Percentiles rank a stretch among this genome's conserved stretches.
Conservation (phyloP, 2,329 filamentous ascomycete species). For the Clonostachys rosea region DNA sequence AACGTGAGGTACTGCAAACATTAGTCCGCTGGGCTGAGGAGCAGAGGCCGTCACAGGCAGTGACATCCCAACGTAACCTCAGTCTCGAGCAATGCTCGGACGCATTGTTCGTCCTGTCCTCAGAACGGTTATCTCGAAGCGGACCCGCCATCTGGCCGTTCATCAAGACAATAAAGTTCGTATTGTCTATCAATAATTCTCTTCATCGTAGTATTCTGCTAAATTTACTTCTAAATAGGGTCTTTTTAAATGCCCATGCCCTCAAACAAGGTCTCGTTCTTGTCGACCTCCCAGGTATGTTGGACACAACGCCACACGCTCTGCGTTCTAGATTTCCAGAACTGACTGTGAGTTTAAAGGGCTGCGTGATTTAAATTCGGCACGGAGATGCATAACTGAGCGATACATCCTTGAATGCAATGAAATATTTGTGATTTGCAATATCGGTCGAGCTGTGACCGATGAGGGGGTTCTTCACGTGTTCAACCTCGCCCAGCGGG, state of each 20-base stretch:
- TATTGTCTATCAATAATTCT: not conserved
- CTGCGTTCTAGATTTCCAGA: not conserved
- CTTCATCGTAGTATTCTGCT: not conserved
- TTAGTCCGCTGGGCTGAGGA: conserved; percentile 15
- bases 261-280: conserved; percentile 41
- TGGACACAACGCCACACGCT: too few relatives aligned
- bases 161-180: conserved; percentile 35
- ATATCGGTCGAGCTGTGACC: conserved; percentile 32
- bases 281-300: conserved; percentile 40
- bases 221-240: conserved; percentile 15
- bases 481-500: conserved; percentile 30
- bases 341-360: conserved; percentile 17
- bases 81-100: conserved; percentile 22
- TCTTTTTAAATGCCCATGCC: conserved; percentile 36
- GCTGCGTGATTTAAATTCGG: conserved; percentile 39
- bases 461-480: conserved; percentile 32
- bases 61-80: not conserved
- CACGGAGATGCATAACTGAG: conserved; percentile 35
- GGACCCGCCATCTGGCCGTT: conserved; percentile 33
- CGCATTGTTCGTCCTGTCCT: conserved; percentile 26
- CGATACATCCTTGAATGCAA: conserved; percentile 36
- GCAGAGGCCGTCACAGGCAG: conserved; percentile 2
- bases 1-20: conserved; percentile 8
- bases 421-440: conserved; percentile 39
- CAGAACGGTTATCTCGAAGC: conserved; percentile 14